Conservation (phyloP, 1,139 yeast species). For the Sugiyamaella castrensis region DNA sequence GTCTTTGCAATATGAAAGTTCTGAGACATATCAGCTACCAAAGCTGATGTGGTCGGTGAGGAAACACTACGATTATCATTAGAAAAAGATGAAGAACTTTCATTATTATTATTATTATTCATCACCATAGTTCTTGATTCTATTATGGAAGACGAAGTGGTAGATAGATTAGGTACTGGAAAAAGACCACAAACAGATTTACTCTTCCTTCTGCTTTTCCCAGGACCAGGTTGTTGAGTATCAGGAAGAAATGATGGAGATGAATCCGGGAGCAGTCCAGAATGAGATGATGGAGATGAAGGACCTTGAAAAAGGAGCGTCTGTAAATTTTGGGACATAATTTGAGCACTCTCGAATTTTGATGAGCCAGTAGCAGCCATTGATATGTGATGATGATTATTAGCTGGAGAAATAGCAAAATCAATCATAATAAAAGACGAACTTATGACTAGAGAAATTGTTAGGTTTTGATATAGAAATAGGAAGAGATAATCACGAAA, state of each 20-base stretch:
- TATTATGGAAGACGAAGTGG: background rate
- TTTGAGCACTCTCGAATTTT: conserved; percentile 17
- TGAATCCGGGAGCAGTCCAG: conserved; percentile 16
- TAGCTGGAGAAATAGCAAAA: conserved; percentile 15
- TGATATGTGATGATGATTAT: background rate
- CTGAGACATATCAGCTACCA: conserved; percentile 48
- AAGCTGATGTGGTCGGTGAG: conserved; percentile 38
- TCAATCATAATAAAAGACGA: conserved; percentile 8
- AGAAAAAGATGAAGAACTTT: conserved; percentile 5
- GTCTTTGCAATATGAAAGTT: conserved; percentile 44
- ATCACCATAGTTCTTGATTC: background rate
- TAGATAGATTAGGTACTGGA: conserved; percentile 18
- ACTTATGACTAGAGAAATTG: no score
- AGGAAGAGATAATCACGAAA: no score
- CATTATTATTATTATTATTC: background rate
- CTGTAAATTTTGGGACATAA: conserved; percentile 20
- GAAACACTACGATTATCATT: conserved; percentile 3
- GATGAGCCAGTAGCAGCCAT: conserved; percentile 2
- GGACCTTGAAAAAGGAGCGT: conserved; percentile 15
- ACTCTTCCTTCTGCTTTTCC: conserved; percentile 15
- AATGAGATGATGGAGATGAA: conserved; percentile 4
- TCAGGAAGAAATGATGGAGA: conserved; percentile 25
- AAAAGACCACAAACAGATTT: conserved; percentile 13
- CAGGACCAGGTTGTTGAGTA: conserved; percentile 18
- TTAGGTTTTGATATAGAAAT: no score